phyloP scores from a whole-genome alignment of 2,329 filamentous ascomycete genomes.

The Cytospora mali region DNA sequence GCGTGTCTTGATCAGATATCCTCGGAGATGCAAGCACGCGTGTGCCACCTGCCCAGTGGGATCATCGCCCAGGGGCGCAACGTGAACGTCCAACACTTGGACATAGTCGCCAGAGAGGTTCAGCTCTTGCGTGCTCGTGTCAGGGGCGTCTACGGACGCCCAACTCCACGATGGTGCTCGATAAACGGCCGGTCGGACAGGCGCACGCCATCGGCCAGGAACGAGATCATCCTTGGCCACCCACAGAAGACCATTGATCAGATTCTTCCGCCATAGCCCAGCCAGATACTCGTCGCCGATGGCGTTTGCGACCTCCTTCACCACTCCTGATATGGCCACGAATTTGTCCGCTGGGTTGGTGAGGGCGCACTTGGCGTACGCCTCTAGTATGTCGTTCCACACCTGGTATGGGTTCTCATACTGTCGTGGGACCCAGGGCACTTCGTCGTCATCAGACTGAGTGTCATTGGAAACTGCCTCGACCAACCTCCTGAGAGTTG shows the following conservation, averaged over 20 bases:
- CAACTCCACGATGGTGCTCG: constrained; percentile 26
- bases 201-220: neutral
- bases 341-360: constrained; percentile 18
- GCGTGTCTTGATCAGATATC: neutral
- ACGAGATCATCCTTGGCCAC: neutral
- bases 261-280: constrained; percentile 15
- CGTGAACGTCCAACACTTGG: neutral
- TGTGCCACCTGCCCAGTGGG: constrained; percentile 7
- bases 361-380: constrained; percentile 15
- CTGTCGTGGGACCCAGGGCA: neutral
- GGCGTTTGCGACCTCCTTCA: constrained; percentile 5
- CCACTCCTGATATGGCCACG: constrained; percentile 22
- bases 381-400: constrained; percentile 15
- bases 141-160: constrained; percentile 13
- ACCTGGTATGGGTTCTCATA: constrained; percentile 13
- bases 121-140: neutral
- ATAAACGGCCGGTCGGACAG: neutral
- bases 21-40: constrained; percentile 7
- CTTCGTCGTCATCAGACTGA: neutral
- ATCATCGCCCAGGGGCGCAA: neutral
- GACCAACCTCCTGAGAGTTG: neutral
- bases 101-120: neutral
- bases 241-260: constrained; percentile 23
- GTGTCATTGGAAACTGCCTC: neutral
- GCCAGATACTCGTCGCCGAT: constrained; percentile 23